Evolutionary conservation across 305 asterid species (phyloP).

Genomic region (Fraxinus albicans): DNA sequence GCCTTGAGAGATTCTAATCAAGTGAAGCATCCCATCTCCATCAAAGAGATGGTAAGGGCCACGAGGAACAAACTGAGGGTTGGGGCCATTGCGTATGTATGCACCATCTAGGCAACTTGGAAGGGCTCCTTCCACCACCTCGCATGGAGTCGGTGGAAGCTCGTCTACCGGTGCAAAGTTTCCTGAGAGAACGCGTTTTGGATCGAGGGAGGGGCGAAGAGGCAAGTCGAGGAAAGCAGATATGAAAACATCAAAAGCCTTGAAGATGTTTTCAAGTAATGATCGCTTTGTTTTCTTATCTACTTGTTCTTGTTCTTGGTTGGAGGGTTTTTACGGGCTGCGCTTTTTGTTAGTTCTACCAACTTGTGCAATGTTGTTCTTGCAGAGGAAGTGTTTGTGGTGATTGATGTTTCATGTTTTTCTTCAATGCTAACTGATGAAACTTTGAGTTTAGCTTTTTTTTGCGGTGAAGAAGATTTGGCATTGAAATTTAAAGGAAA

Average conservation of each 20-base stretch:
- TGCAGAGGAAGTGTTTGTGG: not conserved
- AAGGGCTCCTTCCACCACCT: constrained; percentile 46
- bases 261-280: constrained; percentile 20
- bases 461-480: not conserved
- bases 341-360: not conserved
- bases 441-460: not conserved
- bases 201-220: constrained; percentile 35
- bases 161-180: constrained; percentile 51
- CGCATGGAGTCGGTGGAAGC: constrained; percentile 57
- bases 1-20: constrained; percentile 42
- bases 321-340: not conserved
- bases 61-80: constrained; percentile 60
- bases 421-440: not conserved
- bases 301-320: not conserved
- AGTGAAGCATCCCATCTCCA: constrained; percentile 76
- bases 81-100: constrained; percentile 66
- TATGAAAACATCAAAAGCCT: constrained; percentile 39
- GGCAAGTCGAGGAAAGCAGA: constrained; percentile 36
- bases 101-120: constrained; percentile 56
- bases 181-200: constrained; percentile 38
- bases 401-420: not conserved
- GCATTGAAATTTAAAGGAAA: not conserved
- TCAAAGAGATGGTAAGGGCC: constrained; percentile 54
- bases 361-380: not conserved
- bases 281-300: not conserved